Evolutionary conservation across 805 yeast genomes (phyloP), one percentile per base, ranked within the genome.

Genomic region (Metschnikowia lunata): DNA sequence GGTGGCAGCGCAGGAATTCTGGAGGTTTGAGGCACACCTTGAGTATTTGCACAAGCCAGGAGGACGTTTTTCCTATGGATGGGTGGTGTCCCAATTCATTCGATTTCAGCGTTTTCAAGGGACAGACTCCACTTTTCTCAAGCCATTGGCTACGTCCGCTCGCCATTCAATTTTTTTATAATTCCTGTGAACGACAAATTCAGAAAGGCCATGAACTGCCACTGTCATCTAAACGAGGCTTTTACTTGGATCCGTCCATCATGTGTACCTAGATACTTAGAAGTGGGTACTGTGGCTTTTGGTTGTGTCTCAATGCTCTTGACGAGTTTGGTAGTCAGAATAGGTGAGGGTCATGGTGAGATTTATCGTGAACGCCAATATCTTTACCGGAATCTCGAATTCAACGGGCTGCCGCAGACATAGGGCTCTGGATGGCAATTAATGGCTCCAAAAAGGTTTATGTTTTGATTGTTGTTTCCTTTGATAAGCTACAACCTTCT

Each of bases 141-240:
- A 47, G 95, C 87, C 58, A 77, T 88, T 50, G 96, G 96, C 40
- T 88, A 88, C 64, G 84, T 61, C 71, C 96, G 88, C 61, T 81
- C 75, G 48, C 96, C 96, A 26, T 86, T 82, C 78, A 69, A 77
- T 59, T 80, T 81, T 64, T 85, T 93, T 74, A n/a, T n/a, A n/a
- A n/a, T n/a, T n/a, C 97, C 97, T 6, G 69, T 83, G 45, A 82
- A 83, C 55, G 72, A 74, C 42, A 63, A 64, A 14, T 71, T 78
- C n/a, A 79, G 89, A 61, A 48, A 61, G 37, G 67, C 72, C 34
- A 74, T 78, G 55, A 82, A 75, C 54, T 88, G 97, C 73, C 71
- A 77, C 47, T 88, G 97, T 67, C 71, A 83, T 54, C 84, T 84
- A 45, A 66, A 69, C 13, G 79, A 81, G 8, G 95, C 85, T 65